Conservation (phyloP, 2,329 filamentous ascomycete genomes). For the Cyphellophora attinorum region DNA sequence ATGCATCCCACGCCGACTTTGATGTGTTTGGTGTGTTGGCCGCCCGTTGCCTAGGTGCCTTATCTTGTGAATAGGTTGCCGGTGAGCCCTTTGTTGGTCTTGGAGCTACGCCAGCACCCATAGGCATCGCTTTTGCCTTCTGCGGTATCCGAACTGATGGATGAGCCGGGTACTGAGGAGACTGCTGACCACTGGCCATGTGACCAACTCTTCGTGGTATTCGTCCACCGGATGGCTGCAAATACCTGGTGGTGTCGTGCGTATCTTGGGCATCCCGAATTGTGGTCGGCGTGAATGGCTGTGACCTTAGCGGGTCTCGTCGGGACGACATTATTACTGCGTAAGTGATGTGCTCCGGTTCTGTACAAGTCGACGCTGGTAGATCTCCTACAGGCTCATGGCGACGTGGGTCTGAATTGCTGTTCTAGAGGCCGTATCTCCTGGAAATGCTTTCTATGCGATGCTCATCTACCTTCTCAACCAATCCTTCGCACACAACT, state of each 20-base stretch:
- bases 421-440: too few relatives aligned
- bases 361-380: too few relatives aligned
- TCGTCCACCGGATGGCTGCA: background rate
- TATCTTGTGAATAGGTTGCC: background rate
- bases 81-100: constrained; percentile 7
- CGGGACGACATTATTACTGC: too few relatives aligned
- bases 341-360: too few relatives aligned
- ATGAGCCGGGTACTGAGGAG: constrained; percentile 8
- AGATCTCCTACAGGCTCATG: too few relatives aligned
- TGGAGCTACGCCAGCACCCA: constrained; percentile 13
- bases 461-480: too few relatives aligned
- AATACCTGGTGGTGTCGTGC: background rate
- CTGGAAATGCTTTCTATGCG: too few relatives aligned
- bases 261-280: constrained; percentile 3
- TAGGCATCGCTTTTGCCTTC: constrained; percentile 11
- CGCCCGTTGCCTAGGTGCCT: background rate
- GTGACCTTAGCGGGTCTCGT: background rate
- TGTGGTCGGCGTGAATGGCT: constrained; percentile 10
- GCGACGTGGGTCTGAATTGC: too few relatives aligned
- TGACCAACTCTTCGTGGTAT: background rate
- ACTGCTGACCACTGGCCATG: background rate
- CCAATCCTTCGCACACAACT: too few relatives aligned
- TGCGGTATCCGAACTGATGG: constrained; percentile 10
- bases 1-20: background rate
- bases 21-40: background rate